Conservation (phyloP, 768 basidiomycete species). For the Crepidotus variabilis region DNA sequence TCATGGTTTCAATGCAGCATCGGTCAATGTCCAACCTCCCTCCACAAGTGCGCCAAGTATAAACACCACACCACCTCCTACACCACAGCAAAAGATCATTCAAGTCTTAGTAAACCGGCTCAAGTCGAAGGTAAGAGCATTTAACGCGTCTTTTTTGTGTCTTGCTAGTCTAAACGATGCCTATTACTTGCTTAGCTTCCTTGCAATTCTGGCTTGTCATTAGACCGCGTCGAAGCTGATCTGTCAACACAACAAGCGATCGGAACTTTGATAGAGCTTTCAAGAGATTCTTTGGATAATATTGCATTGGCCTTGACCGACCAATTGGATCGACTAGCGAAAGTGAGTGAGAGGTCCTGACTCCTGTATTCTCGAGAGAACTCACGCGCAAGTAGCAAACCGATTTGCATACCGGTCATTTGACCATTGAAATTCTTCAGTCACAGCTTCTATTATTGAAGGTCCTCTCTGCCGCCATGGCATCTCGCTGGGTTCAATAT, state of each 20-base stretch:
- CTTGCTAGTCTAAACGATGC: constrained; percentile 1
- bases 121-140: constrained; percentile 64
- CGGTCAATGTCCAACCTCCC: constrained; percentile 5
- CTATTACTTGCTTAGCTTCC: constrained; percentile 57
- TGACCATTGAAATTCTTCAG: constrained; percentile 71
- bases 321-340: constrained; percentile 72
- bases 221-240: constrained; percentile 76
- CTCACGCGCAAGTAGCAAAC: constrained; percentile 38
- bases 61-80: constrained; percentile 18
- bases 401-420: constrained; percentile 42
- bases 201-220: constrained; percentile 71
- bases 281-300: constrained; percentile 72
- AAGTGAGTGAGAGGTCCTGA: constrained; percentile 39
- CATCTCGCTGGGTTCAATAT: constrained; percentile 63
- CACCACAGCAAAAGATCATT: constrained; percentile 80
- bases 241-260: constrained; percentile 71
- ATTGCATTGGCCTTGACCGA: constrained; percentile 78
- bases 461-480: constrained; percentile 73
- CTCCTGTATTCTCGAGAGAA: not conserved
- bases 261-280: constrained; percentile 75
- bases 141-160: constrained; percentile 1
- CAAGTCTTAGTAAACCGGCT: constrained; percentile 76
- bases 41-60: constrained; percentile 22
- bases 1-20: constrained; percentile 27
- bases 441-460: constrained; percentile 86